Evolutionary conservation across 345 rosid genomes (phyloP), one percentile per base, ranked within the genome.

Genomic region (Dipteronia sinensis): DNA sequence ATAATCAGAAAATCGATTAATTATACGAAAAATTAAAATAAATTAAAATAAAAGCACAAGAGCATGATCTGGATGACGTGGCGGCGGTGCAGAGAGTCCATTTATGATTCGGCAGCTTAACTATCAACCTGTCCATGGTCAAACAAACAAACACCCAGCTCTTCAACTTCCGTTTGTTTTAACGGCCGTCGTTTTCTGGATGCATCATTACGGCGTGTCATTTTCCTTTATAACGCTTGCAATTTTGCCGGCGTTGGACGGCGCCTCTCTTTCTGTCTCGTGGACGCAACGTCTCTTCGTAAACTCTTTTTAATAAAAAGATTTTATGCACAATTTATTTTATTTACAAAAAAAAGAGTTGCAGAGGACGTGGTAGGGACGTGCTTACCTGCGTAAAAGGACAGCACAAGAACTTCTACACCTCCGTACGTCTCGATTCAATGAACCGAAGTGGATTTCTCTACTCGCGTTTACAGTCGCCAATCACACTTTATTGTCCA

Each of bases 201-300:
- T 2, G 31, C 31, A 61, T 68, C 46, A 51, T 76, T 22, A 63
- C 80, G 84, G 80, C 84, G 74, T 53, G 86, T 76, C 78, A 0
- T 65, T 66, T 71, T 67, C 74, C 2, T 13, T 31, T 11, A n/a
- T 13, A 19, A 38, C 25, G 11, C 22, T 25, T 67, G 31, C 66
- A 67, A 17, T 17, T 27, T 62, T 6, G 81, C 85, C 82, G 85
- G 77, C 80, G 58, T 56, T 47, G 72, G 83, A 69, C 80, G 88
- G 86, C 79, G 75, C 61, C 44, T 23, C 34, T 0, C 49, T 46
- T 40, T n/a, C 73, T 20, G 23, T n/a, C 31, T 47, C 71, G 76
- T 75, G 86, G 86, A 85, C 73, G 75, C 82, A 44, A 73, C 77
- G 17, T 27, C 56, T 62, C 7, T 38, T 25, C 75, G 31, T 80